Evolutionary conservation across 2,329 filamentous ascomycete genomes (phyloP).

Genomic region (Xylariaceae sp.): DNA sequence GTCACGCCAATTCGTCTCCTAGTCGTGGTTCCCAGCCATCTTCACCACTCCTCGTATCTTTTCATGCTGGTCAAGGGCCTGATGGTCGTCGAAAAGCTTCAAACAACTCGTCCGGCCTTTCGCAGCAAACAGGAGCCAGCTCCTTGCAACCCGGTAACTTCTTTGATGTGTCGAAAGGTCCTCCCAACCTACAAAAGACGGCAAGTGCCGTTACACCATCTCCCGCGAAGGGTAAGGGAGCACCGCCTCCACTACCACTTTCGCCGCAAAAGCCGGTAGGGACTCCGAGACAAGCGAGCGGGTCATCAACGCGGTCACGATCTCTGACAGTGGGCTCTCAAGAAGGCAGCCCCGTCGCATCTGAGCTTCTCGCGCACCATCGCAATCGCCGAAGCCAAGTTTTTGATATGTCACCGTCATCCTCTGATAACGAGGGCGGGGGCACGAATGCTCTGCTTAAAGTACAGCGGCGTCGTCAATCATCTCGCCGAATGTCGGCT

Average conservation of each 20-base stretch:
- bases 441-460: slow-evolving; percentile 88
- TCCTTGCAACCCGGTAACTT: slow-evolving; percentile 71
- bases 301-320: slow-evolving; percentile 70
- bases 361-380: slow-evolving; percentile 72
- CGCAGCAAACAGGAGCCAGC: slow-evolving; percentile 69
- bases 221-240: slow-evolving; percentile 58
- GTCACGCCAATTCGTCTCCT: slow-evolving; percentile 82
- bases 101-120: slow-evolving; percentile 81
- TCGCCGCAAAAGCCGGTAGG: slow-evolving; percentile 67
- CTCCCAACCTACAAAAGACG: slow-evolving; percentile 62
- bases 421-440: slow-evolving; percentile 94
- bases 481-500: slow-evolving; percentile 89
- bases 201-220: slow-evolving; percentile 57
- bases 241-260: slow-evolving; percentile 51
- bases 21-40: slow-evolving; percentile 79
- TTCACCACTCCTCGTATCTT: slow-evolving; percentile 93
- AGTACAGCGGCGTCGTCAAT: slow-evolving; percentile 92
- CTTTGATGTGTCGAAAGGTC: slow-evolving; percentile 70
- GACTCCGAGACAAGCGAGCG: slow-evolving; percentile 63
- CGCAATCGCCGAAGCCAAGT: slow-evolving; percentile 92
- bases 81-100: slow-evolving; percentile 88
- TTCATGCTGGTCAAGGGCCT: slow-evolving; percentile 79
- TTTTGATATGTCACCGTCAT: slow-evolving; percentile 95
- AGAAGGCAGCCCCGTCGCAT: slow-evolving; percentile 76
- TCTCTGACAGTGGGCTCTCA: slow-evolving; percentile 94